A percentile compares a stretch with the other conserved stretches of the same genome.
Evolutionary conservation across 2,329 filamentous ascomycete species (phyloP).

Genomic region (Mycosphaerelloides madeirae): DNA sequence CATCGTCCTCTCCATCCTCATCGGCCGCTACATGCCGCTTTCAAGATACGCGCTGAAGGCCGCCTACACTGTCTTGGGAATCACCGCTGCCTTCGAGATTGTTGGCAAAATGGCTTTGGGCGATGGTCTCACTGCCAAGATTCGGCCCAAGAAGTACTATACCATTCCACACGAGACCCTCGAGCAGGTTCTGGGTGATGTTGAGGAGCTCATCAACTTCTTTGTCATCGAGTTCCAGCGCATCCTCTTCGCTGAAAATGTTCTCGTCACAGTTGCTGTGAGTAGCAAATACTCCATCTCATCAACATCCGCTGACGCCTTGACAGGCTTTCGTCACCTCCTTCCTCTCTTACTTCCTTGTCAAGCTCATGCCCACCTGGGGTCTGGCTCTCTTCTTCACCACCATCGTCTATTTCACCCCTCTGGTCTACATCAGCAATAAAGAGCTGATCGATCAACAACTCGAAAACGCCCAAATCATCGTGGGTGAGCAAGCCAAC

Average conservation of each 20-base stretch:
- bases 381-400: conserved; percentile 56
- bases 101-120: conserved; percentile 53
- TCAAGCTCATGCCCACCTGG: conserved; percentile 63
- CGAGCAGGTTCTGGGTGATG: conserved; percentile 57
- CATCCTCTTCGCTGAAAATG: conserved; percentile 61
- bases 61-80: conserved; percentile 55
- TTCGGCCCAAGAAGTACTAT: conserved; percentile 62
- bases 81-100: conserved; percentile 55
- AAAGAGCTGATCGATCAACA: conserved; percentile 60
- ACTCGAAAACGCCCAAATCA: conserved; percentile 49
- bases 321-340: conserved; percentile 55
- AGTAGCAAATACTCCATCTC: conserved; percentile 26
- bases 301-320: conserved; percentile 16
- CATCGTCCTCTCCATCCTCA: conserved; percentile 57
- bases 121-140: conserved; percentile 55
- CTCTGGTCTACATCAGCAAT: conserved; percentile 62
- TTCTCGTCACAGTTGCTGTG: conserved; percentile 57
- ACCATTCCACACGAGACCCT: conserved; percentile 60
- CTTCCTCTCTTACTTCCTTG: conserved; percentile 59
- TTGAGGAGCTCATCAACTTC: conserved; percentile 63
- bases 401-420: conserved; percentile 54
- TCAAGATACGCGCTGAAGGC: conserved; percentile 59
- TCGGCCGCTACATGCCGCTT: conserved; percentile 58
- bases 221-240: conserved; percentile 65
- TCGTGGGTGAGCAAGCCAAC: conserved; percentile 54